Percentiles rank a stretch among this genome's conserved stretches.
These are phyloP conservation scores for Mycena alexandri DNA, from an alignment of 768 basidiomycete species.

Conservation along the genomic window DNA sequence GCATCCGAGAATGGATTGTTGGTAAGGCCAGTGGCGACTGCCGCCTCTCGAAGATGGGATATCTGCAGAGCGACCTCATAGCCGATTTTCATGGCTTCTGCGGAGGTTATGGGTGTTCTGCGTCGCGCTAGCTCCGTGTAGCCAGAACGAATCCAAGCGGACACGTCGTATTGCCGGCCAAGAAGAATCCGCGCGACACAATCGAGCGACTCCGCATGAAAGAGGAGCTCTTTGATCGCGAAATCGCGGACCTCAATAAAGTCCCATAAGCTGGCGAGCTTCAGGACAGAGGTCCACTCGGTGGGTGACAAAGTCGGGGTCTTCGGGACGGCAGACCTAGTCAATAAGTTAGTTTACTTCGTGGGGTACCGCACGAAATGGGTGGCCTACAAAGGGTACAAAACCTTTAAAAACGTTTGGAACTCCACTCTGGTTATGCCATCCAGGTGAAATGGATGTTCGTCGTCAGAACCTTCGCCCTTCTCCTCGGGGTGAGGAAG, in stretches of 20 bases:
- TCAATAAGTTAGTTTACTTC: not conserved
- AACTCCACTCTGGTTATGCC: conserved; percentile 44
- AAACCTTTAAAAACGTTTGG: conserved; percentile 37
- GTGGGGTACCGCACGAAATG: no score
- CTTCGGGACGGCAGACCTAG: conserved; percentile 18
- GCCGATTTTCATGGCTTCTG: conserved; percentile 24
- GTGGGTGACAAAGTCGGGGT: not conserved
- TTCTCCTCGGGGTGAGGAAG: conserved; percentile 32
- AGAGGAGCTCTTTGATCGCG: conserved; percentile 43
- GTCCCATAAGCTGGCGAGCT: conserved; percentile 49
- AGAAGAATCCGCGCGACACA: conserved; percentile 21
- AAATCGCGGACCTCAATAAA: conserved; percentile 39
- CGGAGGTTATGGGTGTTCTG: not conserved
- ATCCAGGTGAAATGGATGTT: conserved; percentile 43
- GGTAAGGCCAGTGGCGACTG: not conserved
- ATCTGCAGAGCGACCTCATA: conserved; percentile 24
- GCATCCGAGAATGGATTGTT: conserved; percentile 1
- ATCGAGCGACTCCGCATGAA: not conserved
- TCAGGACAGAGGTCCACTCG: conserved; percentile 49
- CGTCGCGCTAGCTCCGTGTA: conserved; percentile 25
- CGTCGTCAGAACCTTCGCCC: conserved; percentile 44
- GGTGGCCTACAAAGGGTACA: conserved; percentile 44
- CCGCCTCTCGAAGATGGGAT: conserved; percentile 23
- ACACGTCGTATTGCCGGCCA: conserved; percentile 22
- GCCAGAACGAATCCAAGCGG: conserved; percentile 24